These are phyloP conservation scores for Boletus hoseneyae DNA, from an alignment of 1,284 basidiomycete genomes.

Conservation along the genomic window DNA sequence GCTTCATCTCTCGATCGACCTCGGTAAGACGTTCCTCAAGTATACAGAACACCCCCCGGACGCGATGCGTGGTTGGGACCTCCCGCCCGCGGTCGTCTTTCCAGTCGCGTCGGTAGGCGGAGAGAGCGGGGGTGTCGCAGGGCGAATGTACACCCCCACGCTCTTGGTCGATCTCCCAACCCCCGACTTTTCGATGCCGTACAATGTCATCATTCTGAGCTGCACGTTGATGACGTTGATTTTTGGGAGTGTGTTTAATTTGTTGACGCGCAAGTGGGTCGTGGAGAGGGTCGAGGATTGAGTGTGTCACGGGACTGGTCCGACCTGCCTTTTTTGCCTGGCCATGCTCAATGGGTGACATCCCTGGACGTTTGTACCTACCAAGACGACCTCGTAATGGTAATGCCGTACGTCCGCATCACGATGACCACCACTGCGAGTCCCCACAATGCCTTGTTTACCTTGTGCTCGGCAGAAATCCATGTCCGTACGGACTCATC, in stretches of 20 bases:
- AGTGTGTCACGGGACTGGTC: background rate
- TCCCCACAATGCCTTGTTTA: no score
- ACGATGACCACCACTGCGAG: no score
- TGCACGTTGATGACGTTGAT: conserved; percentile 89
- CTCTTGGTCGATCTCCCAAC: conserved; percentile 89
- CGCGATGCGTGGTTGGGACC: conserved; percentile 91
- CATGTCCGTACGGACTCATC: no score
- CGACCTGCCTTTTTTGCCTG: no score
- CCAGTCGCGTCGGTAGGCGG: conserved; percentile 25
- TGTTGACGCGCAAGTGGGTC: conserved; percentile 77
- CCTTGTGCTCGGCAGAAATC: no score
- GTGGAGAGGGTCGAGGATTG: conserved; percentile 41
- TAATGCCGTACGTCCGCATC: no score
- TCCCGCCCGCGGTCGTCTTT: conserved; percentile 78
- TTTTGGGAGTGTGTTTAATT: conserved; percentile 91
- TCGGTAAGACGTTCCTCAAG: conserved; percentile 83
- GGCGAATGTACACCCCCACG: conserved; percentile 72
- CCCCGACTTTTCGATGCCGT: conserved; percentile 99
- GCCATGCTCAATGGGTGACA: no score
- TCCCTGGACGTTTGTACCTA: no score
- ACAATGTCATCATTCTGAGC: conserved; percentile 97
- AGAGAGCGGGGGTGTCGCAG: conserved; percentile 4
- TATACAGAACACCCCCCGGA: conserved; percentile 97
- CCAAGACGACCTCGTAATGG: no score
- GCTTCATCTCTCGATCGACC: conserved; percentile 67